Evolutionary conservation across 306 rosid genomes (phyloP).

Genomic region (Arachis hypogaea): DNA sequence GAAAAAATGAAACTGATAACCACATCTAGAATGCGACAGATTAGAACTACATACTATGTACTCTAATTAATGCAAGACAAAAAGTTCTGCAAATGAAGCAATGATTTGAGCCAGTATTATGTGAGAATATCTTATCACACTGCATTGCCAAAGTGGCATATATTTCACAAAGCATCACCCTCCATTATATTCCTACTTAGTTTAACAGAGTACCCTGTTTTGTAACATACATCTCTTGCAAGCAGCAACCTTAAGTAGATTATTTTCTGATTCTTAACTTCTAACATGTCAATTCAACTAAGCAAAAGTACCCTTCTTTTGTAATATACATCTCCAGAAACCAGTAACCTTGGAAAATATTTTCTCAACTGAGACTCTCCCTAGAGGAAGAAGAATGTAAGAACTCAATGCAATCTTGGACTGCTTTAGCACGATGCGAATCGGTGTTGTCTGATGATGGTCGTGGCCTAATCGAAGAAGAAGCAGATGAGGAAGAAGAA

Average conservation of each 20-base stretch:
- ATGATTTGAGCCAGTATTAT: conserved; percentile 20
- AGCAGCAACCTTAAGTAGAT: conserved; percentile 22
- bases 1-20: conserved; percentile 19
- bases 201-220: conserved; percentile 48
- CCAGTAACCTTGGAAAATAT: too few species aligned
- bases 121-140: conserved; percentile 19
- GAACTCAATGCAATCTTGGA: conserved; percentile 87
- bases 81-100: conserved; percentile 21
- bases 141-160: conserved; percentile 11
- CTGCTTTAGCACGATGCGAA: conserved; percentile 78
- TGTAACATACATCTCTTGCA: conserved; percentile 35
- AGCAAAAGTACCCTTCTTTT: too few species aligned
- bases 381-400: conserved; percentile 83
- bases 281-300: too few species aligned
- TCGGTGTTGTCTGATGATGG: conserved; percentile 71
- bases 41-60: conserved; percentile 6
- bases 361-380: conserved; percentile 58
- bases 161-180: conserved; percentile 10
- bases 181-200: conserved; percentile 15
- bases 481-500: conserved; percentile 52
- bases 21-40: neutral
- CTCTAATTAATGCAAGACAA: conserved; percentile 16
- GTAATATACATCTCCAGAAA: too few species aligned
- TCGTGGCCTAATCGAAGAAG: conserved; percentile 59
- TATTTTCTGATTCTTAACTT: neutral